Base-by-base conservation (phyloP, 768 basidiomycete genomes). In the Suillus hirtellus region DNA sequence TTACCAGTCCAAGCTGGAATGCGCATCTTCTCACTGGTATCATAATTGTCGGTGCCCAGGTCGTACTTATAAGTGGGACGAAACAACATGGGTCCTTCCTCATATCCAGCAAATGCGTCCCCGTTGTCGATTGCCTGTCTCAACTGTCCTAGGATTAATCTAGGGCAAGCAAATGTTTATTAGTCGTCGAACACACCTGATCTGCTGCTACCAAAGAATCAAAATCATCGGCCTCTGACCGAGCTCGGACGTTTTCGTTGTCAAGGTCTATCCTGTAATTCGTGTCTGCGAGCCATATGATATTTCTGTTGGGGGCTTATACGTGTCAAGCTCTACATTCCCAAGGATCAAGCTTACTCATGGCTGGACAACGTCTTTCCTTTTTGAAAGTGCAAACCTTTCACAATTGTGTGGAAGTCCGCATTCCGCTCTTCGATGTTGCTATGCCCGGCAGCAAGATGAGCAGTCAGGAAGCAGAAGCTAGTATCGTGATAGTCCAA, bases 1-100 rank as follows among this genome's bases (percentile, higher is more conserved):
- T 64, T 62, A 95, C 95, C 95, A 69, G 96, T 99, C 96, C 96
- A 99, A 19, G 96, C 94, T 6, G 97, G 97, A 71, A 97, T 90
- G 31, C 97, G 86, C 84, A 89, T 86, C 79, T 99, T 99, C 76
- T 99, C 97, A 72, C 93, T 92, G 15, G 93, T 91, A 74, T 99
- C 97, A 73, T 98, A 99, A 55, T 82, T 81, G 65, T 97, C 90
- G 10, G 95, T 88, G 11, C 87, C 86, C 7, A 89, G 71, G 71
- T 91, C 88, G 71, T 96, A 99, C 66, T 93, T 92, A 78, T 99
- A 99, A 2, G 96, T 99, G 9, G 97, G 97, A 15, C 87, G 81
- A 78, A 99, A 99, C n/a, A 92, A 71, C 19, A 99, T 74, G 0
- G 93, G 92, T 0, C 94, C 96, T 75, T 99, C 97, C 61, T 89